These are phyloP conservation scores for Nicotiana rustica DNA, from an alignment of 305 asterid genomes.

Conservation along the genomic window DNA sequence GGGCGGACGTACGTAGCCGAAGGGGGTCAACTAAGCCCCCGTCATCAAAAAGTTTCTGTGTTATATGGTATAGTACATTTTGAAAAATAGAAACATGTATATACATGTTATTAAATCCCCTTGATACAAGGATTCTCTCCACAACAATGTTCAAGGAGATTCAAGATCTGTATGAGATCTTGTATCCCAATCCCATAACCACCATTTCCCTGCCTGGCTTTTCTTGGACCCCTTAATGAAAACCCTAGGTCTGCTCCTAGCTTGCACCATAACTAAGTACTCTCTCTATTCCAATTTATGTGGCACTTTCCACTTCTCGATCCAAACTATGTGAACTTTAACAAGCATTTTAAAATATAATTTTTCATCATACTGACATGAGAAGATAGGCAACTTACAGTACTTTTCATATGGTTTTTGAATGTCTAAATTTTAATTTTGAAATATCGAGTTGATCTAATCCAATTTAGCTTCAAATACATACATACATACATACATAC, in stretches of 20 bases:
- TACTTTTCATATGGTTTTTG: no score
- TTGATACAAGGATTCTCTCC: neutral
- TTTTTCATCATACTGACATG: no score
- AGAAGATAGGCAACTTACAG: no score
- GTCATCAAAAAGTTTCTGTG: neutral
- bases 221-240: neutral
- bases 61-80: conserved; percentile 3
- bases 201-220: neutral
- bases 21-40: neutral
- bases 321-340: no score
- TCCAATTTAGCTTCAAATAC: no score
- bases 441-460: no score
- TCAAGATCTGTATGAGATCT: conserved; percentile 9
- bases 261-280: neutral
- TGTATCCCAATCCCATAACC: neutral
- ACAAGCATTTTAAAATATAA: no score
- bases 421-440: no score
- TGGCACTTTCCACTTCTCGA: no score
- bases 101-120: neutral
- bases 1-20: neutral
- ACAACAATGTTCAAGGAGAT: neutral
- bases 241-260: neutral
- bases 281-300: no score
- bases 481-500: no score
- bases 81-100: neutral